These are phyloP conservation scores for Hymenoscyphus salicellus DNA, from an alignment of 2,329 filamentous ascomycete genomes.

Conservation along the genomic window DNA sequence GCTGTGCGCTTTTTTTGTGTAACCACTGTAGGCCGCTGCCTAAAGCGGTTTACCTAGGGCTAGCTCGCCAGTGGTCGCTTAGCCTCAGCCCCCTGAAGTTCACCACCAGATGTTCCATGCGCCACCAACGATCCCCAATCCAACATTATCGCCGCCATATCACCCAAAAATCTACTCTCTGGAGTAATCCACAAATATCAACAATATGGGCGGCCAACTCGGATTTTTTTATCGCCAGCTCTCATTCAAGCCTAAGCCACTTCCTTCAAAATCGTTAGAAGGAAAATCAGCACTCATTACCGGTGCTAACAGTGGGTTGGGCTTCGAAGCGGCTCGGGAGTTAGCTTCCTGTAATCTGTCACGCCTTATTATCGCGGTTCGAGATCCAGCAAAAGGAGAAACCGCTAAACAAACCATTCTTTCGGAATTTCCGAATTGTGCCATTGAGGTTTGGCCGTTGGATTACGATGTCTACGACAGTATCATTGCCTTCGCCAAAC, in stretches of 20 bases:
- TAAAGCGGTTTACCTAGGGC: no score
- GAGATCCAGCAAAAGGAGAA: neutral
- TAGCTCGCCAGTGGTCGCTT: no score
- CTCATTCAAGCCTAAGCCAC: constrained; percentile 12
- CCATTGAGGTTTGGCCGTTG: constrained; percentile 34
- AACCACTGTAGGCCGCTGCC: no score
- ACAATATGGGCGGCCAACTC: neutral
- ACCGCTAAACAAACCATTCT: neutral
- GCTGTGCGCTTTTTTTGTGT: no score
- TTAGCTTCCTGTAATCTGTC: no score
- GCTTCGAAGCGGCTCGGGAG: no score
- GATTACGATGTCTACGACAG: neutral
- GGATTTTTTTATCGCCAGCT: neutral
- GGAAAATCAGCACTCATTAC: constrained; percentile 31
- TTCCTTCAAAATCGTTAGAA: constrained; percentile 37
- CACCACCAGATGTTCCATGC: no score
- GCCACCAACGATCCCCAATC: no score
- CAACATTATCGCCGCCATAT: neutral
- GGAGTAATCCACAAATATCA: no score
- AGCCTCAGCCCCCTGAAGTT: no score
- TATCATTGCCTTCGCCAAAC: constrained; percentile 9
- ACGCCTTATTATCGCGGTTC: neutral
- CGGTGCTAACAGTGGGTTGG: no score
- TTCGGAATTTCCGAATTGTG: neutral
- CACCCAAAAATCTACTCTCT: neutral